These are phyloP conservation scores for Exophiala xenobiotica DNA, from an alignment of 2,329 filamentous ascomycete genomes.

Conservation along the genomic window DNA sequence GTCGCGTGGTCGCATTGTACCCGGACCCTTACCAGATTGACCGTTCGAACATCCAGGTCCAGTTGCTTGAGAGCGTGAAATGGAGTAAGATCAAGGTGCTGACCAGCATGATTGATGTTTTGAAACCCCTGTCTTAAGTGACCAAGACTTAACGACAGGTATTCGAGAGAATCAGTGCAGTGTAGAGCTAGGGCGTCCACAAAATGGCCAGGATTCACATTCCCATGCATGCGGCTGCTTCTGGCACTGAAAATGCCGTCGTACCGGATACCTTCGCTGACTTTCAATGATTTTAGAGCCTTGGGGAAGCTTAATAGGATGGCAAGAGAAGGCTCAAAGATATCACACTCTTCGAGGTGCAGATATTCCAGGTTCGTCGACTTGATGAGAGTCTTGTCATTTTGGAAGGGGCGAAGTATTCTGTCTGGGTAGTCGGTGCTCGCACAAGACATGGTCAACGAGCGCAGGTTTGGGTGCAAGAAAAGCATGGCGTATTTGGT, in stretches of 20 bases:
- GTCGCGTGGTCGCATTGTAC: slow-evolving; percentile 26
- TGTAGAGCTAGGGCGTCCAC: slow-evolving; percentile 25
- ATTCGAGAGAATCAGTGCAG: slow-evolving; percentile 24
- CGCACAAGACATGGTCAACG: slow-evolving; percentile 31
- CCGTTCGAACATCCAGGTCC: slow-evolving; percentile 26
- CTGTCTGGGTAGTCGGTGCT: slow-evolving; percentile 27
- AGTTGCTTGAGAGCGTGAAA: slow-evolving; percentile 26
- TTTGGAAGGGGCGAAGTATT: slow-evolving; percentile 19
- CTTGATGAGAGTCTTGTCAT: slow-evolving; percentile 19
- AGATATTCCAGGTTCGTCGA: slow-evolving; percentile 28
- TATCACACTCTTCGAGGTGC: slow-evolving; percentile 32
- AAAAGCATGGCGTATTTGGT: slow-evolving; percentile 31
- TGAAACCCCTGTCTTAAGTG: slow-evolving; percentile 21
- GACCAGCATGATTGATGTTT: slow-evolving; percentile 22
- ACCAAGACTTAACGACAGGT: slow-evolving; percentile 27
- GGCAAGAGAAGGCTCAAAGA: slow-evolving; percentile 24
- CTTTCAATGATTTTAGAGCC: slow-evolving; percentile 28
- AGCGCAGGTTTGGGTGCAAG: slow-evolving; percentile 28
- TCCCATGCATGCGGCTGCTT: slow-evolving; percentile 29
- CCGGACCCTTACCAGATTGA: slow-evolving; percentile 23
- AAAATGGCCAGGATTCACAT: slow-evolving; percentile 25
- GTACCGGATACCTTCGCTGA: slow-evolving; percentile 31
- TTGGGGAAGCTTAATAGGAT: slow-evolving; percentile 28
- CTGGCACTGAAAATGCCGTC: slow-evolving; percentile 26
- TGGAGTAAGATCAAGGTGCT: slow-evolving; percentile 23